Evolutionary conservation across 106 monocot species (phyloP).

Genomic region (Amphibolis antarctica): DNA sequence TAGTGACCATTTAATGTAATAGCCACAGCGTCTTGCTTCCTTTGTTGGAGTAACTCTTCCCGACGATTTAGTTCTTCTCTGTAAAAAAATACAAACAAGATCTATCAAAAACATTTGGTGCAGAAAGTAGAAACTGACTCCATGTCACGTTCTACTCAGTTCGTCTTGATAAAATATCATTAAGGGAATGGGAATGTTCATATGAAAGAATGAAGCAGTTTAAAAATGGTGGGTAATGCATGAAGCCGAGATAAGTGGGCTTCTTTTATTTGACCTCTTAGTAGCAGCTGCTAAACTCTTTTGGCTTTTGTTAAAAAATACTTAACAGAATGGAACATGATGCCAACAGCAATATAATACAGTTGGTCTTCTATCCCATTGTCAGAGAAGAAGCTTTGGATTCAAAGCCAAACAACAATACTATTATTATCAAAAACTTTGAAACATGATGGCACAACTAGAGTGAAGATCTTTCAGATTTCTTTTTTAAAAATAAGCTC

Average conservation of each 20-base stretch:
- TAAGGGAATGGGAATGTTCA: background rate
- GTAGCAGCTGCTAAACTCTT: no score
- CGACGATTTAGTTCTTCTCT: conserved; percentile 7
- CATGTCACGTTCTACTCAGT: background rate
- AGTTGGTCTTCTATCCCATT: no score
- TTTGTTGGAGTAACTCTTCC: background rate
- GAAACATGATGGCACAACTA: no score
- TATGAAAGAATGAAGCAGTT: background rate
- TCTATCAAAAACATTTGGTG: background rate
- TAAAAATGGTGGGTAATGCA: background rate
- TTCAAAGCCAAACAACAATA: no score
- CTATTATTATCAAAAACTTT: no score
- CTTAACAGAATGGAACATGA: no score
- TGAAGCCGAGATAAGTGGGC: background rate
- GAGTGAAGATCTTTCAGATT: no score
- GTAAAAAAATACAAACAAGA: background rate
- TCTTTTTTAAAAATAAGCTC: no score
- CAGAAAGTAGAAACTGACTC: background rate
- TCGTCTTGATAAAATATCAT: background rate
- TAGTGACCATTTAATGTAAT: background rate
- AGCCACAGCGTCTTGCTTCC: background rate
- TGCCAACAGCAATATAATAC: no score
- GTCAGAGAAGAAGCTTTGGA: no score
- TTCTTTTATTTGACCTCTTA: background rate
- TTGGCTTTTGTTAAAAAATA: no score